Conservation (phyloP, 163 green algal species). For the Coccomyxa subellipsoidea region DNA sequence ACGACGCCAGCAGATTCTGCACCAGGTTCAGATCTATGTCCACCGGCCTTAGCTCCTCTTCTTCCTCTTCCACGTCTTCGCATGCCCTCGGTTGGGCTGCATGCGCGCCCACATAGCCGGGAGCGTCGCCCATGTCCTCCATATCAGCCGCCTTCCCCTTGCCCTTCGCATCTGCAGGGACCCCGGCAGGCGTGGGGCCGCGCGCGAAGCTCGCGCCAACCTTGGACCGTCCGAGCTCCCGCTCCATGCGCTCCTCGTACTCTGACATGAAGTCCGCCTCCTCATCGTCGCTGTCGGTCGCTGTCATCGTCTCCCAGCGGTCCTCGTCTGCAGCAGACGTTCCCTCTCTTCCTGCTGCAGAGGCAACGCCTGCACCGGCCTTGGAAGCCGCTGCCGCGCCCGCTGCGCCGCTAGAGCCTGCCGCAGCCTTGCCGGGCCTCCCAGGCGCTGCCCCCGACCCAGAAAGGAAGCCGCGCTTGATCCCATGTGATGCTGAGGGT, state of each 20-base stretch:
- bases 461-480: background rate
- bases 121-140: background rate
- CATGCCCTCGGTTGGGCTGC: no score
- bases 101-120: background rate
- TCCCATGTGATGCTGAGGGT: background rate
- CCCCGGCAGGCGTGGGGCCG: background rate
- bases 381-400: background rate
- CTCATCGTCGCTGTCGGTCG: slow-evolving; percentile 81
- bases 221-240: slow-evolving; percentile 58
- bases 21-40: slow-evolving; percentile 92
- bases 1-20: slow-evolving; percentile 77
- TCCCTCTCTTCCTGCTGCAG: background rate
- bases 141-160: background rate
- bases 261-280: slow-evolving; percentile 48
- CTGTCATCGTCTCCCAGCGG: slow-evolving; percentile 52
- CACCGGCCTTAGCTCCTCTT: slow-evolving; percentile 46
- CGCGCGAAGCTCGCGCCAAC: slow-evolving; percentile 52
- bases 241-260: slow-evolving; percentile 53
- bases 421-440: background rate
- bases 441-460: background rate
- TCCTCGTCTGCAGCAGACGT: background rate
- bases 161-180: background rate
- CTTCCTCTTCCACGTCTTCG: background rate
- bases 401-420: background rate
- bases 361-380: background rate